Conservation (phyloP, 2,329 filamentous ascomycete genomes). For the Curvularia spicifera region DNA sequence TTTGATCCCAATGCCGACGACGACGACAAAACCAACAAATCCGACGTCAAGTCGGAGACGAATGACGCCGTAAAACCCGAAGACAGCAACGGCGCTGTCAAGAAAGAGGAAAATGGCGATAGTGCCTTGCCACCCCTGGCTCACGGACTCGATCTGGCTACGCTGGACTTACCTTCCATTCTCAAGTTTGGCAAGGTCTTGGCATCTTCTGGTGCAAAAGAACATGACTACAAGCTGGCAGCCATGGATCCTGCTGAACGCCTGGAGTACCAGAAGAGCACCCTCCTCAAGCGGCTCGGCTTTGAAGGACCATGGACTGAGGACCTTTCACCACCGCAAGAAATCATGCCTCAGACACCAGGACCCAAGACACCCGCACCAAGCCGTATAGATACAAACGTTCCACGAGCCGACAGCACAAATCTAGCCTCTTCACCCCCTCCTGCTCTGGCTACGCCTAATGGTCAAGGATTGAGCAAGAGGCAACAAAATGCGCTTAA, state of each 20-base stretch:
- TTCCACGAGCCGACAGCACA: constrained; percentile 55
- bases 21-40: constrained; percentile 68
- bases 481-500: constrained; percentile 94
- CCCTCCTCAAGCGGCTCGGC: constrained; percentile 79
- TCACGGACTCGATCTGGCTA: constrained; percentile 73
- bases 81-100: constrained; percentile 51
- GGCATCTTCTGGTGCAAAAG: constrained; percentile 78
- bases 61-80: constrained; percentile 65
- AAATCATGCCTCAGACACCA: constrained; percentile 57
- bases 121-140: constrained; percentile 52
- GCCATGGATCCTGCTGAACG: constrained; percentile 81
- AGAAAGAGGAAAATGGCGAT: constrained; percentile 61
- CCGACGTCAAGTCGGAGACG: constrained; percentile 52
- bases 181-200: constrained; percentile 84
- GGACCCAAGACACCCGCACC: constrained; percentile 44
- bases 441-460: constrained; percentile 53
- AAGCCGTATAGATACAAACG: constrained; percentile 60
- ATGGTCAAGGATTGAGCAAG: constrained; percentile 71
- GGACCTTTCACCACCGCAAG: constrained; percentile 75
- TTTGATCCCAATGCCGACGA: constrained; percentile 81
- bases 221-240: constrained; percentile 84
- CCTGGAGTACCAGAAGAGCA: constrained; percentile 88
- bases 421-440: constrained; percentile 56
- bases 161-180: constrained; percentile 78
- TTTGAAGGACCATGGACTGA: constrained; percentile 84